phyloP scores from a whole-genome alignment of 2,329 filamentous ascomycete species.

The Balansia obtecta region DNA sequence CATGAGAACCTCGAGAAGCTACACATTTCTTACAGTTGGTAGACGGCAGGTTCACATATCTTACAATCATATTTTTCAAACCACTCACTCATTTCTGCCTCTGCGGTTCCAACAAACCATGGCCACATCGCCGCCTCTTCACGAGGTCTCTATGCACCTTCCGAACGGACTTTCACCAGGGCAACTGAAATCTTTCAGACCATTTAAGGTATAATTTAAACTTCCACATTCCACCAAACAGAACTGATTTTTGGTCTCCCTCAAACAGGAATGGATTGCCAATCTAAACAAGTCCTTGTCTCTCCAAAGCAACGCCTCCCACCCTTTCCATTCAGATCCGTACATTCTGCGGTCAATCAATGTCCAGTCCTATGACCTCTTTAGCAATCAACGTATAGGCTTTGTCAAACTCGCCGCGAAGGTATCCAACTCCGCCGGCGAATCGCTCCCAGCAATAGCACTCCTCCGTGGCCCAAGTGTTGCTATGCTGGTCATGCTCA shows the following conservation, averaged over 20 bases:
- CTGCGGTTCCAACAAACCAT: background rate
- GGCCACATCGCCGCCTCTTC: background rate
- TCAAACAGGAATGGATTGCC: conserved; percentile 33
- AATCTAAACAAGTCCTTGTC: conserved; percentile 33
- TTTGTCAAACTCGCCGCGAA: conserved; percentile 43
- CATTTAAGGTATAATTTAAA: conserved; percentile 8
- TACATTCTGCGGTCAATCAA: conserved; percentile 38
- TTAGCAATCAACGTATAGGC: conserved; percentile 33
- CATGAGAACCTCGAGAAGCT: background rate
- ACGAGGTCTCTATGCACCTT: conserved; percentile 26
- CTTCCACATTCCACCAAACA: background rate
- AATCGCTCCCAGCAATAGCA: conserved; percentile 38
- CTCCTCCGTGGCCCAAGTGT: conserved; percentile 50
- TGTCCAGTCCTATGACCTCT: conserved; percentile 42
- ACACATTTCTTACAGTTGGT: background rate
- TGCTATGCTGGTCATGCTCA: conserved; percentile 44
- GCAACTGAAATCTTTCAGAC: conserved; percentile 30
- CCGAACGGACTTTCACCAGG: conserved; percentile 27
- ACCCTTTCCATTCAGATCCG: conserved; percentile 41
- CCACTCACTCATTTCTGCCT: background rate
- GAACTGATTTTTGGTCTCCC: background rate
- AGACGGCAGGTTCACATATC: background rate
- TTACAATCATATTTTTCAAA: background rate
- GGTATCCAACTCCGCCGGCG: conserved; percentile 34
- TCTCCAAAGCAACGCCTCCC: conserved; percentile 28